Percentiles rank a stretch among this genome's conserved stretches.
phyloP scores from a whole-genome alignment of 257 asterid species.

The Coffea canephora region DNA sequence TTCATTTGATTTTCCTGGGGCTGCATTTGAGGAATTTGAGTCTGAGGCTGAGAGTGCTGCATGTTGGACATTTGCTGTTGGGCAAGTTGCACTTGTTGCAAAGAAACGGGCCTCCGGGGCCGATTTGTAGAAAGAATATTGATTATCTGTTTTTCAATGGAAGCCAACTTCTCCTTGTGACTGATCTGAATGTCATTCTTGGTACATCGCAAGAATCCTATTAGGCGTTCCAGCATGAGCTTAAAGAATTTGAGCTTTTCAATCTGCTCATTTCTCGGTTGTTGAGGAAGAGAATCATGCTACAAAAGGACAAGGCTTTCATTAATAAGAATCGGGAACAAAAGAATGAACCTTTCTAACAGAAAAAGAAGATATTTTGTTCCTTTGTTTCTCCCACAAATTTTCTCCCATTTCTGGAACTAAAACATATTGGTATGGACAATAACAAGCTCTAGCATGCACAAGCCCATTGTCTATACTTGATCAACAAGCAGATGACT shows the following conservation, averaged over 20 bases:
- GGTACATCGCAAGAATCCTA: conserved; percentile 54
- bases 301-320: conserved; percentile 35
- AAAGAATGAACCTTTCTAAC: background rate
- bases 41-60: conserved; percentile 75
- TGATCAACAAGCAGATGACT: background rate
- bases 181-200: conserved; percentile 56
- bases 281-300: conserved; percentile 83
- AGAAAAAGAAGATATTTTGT: background rate
- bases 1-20: conserved; percentile 48
- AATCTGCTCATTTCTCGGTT: conserved; percentile 68
- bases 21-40: conserved; percentile 48
- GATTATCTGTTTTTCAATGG: conserved; percentile 71
- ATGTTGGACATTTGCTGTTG: conserved; percentile 63
- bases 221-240: conserved; percentile 69
- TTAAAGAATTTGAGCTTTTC: conserved; percentile 73
- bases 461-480: background rate
- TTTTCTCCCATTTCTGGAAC: background rate
- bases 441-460: background rate
- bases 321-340: conserved; percentile 15
- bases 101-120: conserved; percentile 69
- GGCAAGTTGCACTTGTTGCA: conserved; percentile 51
- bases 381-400: background rate
- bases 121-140: conserved; percentile 66
- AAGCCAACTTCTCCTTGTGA: conserved; percentile 64
- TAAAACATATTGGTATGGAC: background rate